A percentile compares a stretch with the other conserved stretches of the same genome.
Evolutionary conservation across 345 rosid genomes (phyloP).

Genomic region (Aegle marmelos): DNA sequence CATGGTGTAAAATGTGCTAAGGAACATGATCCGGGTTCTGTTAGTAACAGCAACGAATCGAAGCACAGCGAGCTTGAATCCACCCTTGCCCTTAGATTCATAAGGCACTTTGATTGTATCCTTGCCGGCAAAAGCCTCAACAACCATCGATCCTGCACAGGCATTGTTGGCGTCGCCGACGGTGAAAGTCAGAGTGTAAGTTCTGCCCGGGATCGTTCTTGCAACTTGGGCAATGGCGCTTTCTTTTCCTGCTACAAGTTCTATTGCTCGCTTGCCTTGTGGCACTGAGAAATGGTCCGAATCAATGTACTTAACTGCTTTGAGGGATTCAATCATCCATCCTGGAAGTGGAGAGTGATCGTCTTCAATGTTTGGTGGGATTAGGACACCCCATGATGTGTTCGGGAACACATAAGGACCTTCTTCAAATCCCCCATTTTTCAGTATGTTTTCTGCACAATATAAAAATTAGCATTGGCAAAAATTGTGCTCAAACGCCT

Average conservation of each 20-base stretch:
- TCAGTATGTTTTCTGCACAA: conserved; percentile 57
- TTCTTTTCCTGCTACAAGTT: conserved; percentile 84
- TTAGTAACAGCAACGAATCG: conserved; percentile 44
- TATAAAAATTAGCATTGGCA: neutral
- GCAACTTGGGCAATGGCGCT: conserved; percentile 77
- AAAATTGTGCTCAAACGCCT: neutral
- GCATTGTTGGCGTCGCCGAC: conserved; percentile 74
- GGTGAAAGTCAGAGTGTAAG: conserved; percentile 54
- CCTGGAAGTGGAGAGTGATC: conserved; percentile 75
- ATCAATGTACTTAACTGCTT: conserved; percentile 87
- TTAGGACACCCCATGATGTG: conserved; percentile 67
- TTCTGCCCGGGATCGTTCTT: conserved; percentile 46
- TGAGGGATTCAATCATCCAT: conserved; percentile 83
- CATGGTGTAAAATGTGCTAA: conserved; percentile 71
- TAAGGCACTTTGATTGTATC: conserved; percentile 58
- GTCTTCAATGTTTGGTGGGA: conserved; percentile 81
- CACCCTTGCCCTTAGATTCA: conserved; percentile 67
- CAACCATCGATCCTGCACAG: conserved; percentile 65
- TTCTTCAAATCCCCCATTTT: conserved; percentile 77
- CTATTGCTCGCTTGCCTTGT: conserved; percentile 60
- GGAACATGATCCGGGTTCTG: conserved; percentile 61
- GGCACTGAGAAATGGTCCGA: conserved; percentile 61
- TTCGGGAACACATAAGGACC: conserved; percentile 76
- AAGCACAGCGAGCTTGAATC: conserved; percentile 53
- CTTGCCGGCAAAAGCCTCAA: conserved; percentile 73